A percentile compares a stretch with the other conserved stretches of the same genome.
Conservation (phyloP, 1,284 basidiomycete species). For the Pseudozyma pruni region DNA sequence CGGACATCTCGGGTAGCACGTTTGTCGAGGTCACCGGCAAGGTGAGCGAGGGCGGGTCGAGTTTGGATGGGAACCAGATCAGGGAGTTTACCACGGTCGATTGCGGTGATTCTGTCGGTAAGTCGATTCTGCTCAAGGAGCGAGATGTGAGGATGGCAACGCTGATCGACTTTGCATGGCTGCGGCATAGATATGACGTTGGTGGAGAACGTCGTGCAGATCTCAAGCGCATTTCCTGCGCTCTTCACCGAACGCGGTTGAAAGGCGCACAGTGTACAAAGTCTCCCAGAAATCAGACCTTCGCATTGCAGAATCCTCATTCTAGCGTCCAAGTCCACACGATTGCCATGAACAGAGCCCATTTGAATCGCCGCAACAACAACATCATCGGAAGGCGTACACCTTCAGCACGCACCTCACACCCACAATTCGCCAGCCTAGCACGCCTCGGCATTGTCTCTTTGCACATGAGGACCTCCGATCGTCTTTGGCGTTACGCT, state of each 20-base stretch:
- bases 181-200: constrained; percentile 48
- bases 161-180: no score
- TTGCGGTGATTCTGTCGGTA: constrained; percentile 58
- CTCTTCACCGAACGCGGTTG: constrained; percentile 45
- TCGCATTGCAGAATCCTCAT: constrained; percentile 1
- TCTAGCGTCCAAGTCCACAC: no score
- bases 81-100: constrained; percentile 52
- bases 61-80: constrained; percentile 26
- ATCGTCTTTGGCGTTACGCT: no score
- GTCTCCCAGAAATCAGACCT: not conserved
- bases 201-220: constrained; percentile 55
- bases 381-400: no score
- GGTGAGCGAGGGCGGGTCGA: constrained; percentile 49
- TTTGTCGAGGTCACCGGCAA: constrained; percentile 65
- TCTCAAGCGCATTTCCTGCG: constrained; percentile 46
- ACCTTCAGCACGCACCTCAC: not conserved
- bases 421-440: not conserved
- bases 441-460: no score
- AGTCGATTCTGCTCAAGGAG: constrained; percentile 12
- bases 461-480: no score
- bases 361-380: no score
- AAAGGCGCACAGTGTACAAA: not conserved
- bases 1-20: constrained; percentile 29
- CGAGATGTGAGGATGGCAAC: no score
- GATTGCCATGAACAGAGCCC: no score